A percentile compares a stretch with the other conserved stretches of the same genome.
Conservation (phyloP, 208 protist species). For the Leptomonas pyrrhocoris region DNA sequence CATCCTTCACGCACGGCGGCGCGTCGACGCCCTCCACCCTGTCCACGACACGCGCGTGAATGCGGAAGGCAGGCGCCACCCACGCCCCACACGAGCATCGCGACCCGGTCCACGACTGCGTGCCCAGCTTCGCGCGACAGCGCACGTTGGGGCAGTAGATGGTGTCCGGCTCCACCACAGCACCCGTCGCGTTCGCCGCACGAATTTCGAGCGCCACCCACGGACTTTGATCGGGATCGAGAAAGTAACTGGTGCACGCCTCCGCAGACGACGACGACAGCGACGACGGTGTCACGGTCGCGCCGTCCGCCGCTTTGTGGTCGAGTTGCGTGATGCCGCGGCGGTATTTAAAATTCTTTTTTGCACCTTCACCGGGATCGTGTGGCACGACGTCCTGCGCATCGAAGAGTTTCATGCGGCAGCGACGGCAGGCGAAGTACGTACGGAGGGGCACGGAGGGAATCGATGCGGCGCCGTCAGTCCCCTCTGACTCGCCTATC, state of each 20-base stretch:
- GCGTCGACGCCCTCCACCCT: conserved; percentile 21
- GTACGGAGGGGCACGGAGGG: neutral
- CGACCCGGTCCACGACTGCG: conserved; percentile 82
- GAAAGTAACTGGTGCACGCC: conserved; percentile 83
- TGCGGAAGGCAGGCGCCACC: conserved; percentile 86
- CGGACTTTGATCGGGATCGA: conserved; percentile 70
- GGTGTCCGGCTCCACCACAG: conserved; percentile 70
- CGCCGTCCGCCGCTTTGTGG: conserved; percentile 8
- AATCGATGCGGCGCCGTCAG: too few relatives aligned
- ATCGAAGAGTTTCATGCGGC: conserved; percentile 56
- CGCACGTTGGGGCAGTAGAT: conserved; percentile 78
- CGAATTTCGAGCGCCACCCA: conserved; percentile 77
- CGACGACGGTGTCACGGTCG: too few relatives aligned
- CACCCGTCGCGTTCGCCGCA: conserved; percentile 38
- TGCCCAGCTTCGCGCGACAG: conserved; percentile 81
- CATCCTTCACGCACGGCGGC: too few relatives aligned
- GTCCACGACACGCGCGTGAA: conserved; percentile 70
- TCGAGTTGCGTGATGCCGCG: conserved; percentile 18
- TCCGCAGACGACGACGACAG: neutral
- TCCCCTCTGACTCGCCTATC: too few relatives aligned
- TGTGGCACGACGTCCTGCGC: conserved; percentile 57
- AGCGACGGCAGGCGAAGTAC: conserved; percentile 70
- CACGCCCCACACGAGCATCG: conserved; percentile 88
- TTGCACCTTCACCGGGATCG: conserved; percentile 34
- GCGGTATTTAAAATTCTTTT: conserved; percentile 53